A percentile compares a stretch with the other conserved stretches of the same genome.
These are phyloP conservation scores for Saccharomyces uvarum DNA, from an alignment of 1,139 yeast genomes.

Conservation along the genomic window DNA sequence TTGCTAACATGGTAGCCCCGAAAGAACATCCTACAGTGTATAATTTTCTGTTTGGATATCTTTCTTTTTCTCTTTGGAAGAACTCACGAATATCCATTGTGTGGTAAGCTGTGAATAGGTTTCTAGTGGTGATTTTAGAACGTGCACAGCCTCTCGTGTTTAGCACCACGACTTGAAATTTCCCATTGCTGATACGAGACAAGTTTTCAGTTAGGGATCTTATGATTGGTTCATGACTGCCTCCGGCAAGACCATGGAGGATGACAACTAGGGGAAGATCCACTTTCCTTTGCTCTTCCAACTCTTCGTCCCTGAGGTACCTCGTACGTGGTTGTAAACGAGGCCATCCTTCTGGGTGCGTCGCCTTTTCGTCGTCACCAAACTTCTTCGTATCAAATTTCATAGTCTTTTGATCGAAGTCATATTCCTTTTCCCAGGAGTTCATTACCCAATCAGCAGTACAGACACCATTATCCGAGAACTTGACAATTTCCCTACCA, in stretches of 20 bases:
- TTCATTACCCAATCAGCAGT: constrained; percentile 71
- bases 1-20: constrained; percentile 76
- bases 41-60: constrained; percentile 65
- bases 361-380: constrained; percentile 41
- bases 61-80: constrained; percentile 41
- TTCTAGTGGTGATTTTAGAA: constrained; percentile 67
- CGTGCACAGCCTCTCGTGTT: constrained; percentile 86
- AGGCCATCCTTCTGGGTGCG: constrained; percentile 65
- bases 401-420: constrained; percentile 15
- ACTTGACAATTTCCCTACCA: constrained; percentile 63
- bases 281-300: constrained; percentile 32
- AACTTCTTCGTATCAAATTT: constrained; percentile 39
- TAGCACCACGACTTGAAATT: constrained; percentile 63
- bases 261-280: constrained; percentile 61
- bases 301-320: constrained; percentile 50
- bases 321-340: constrained; percentile 72
- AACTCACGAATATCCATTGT: constrained; percentile 66
- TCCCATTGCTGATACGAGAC: constrained; percentile 22
- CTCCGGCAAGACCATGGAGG: constrained; percentile 85
- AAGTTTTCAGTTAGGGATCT: constrained; percentile 47
- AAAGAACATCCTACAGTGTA: constrained; percentile 78
- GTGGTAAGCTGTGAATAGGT: constrained; percentile 66
- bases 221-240: constrained; percentile 82
- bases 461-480: constrained; percentile 58
- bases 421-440: constrained; percentile 35